Conservation (phyloP, 2,329 filamentous ascomycete species). For the Chaetomiaceae sp. region DNA sequence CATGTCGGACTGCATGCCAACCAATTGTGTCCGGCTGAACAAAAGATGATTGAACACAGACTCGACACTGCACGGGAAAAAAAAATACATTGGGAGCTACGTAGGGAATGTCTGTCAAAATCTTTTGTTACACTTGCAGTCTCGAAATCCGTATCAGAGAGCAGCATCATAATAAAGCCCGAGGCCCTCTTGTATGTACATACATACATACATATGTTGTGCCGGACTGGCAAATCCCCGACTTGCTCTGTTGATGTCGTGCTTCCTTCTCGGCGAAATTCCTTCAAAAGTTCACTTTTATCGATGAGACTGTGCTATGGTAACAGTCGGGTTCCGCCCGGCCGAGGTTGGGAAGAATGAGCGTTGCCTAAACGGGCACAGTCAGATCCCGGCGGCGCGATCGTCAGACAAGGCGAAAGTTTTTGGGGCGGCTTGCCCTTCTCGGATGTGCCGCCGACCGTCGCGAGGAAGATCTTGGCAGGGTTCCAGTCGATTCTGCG, state of each 20-base stretch:
- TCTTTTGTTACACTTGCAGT: no score
- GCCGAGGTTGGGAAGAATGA: constrained; percentile 17
- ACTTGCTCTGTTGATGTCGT: not conserved
- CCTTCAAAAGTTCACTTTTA: no score
- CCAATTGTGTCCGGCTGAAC: not conserved
- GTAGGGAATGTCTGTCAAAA: no score
- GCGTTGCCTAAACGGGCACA: not conserved
- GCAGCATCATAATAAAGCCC: no score
- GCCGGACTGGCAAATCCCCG: not conserved
- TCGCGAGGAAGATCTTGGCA: not conserved
- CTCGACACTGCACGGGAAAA: not conserved
- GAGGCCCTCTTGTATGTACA: no score
- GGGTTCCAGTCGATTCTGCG: not conserved
- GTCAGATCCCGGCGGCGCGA: constrained; percentile 17
- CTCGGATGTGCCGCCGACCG: constrained; percentile 19
- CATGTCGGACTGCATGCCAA: constrained; percentile 5
- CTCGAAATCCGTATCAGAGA: no score
- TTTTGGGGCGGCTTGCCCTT: constrained; percentile 20
- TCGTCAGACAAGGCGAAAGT: constrained; percentile 10
- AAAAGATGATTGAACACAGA: not conserved
- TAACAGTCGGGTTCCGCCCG: no score
- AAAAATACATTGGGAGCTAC: no score
- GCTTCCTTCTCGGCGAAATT: not conserved
- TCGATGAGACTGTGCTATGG: no score
- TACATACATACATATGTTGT: no score